Evolutionary conservation across 2,329 filamentous ascomycete genomes (phyloP), one percentile per base, ranked within the genome.

Genomic region (Clonostachys chloroleuca): DNA sequence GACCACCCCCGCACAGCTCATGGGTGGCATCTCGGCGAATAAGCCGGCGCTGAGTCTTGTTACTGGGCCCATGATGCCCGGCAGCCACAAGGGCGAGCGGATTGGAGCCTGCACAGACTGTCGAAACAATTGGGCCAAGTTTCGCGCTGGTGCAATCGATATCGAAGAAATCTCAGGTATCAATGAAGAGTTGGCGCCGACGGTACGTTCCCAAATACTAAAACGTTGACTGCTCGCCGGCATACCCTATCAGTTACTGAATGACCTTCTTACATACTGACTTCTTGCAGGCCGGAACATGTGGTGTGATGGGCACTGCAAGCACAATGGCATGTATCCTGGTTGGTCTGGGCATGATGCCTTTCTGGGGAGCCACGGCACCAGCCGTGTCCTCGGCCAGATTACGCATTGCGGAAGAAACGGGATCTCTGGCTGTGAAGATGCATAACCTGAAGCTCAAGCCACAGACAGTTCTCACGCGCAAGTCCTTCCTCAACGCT

Each of bases 231-330:
- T 10, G 7, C 24, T 30, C 24, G 9, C 24, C 9, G 10, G 24
- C 24, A 3, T 9, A 3, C 17, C 3, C n/a, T 6, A 42, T 20
- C 12, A 7, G n/a, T 30, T 24, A 9, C 18, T 30, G 20, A 24
- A 43, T 24, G 20, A 24, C 5, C 12, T 8, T 2, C 5, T 4
- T n/a, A 35, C 14, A 12, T 40, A 5, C 6, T 18, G 2, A 12
- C 36, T 42, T 9, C 24, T 17, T 4, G 39, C 44, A 75, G 72
- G 81, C 83, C 2, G 90, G 90, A 33, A 91, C 89, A 1, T 95
- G 90, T 53, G 89, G 89, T 42, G 90, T 92, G 16, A 95, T 95
- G 90, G 94, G 89, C 53, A 95, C 90, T 0, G 90, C 90, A 7
- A 92, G 90, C 59, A 95, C 89, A 3, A 92, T 95, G 88, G 87